phyloP scores from a whole-genome alignment of 768 basidiomycete genomes.

The Daedaleopsis sinensis region DNA sequence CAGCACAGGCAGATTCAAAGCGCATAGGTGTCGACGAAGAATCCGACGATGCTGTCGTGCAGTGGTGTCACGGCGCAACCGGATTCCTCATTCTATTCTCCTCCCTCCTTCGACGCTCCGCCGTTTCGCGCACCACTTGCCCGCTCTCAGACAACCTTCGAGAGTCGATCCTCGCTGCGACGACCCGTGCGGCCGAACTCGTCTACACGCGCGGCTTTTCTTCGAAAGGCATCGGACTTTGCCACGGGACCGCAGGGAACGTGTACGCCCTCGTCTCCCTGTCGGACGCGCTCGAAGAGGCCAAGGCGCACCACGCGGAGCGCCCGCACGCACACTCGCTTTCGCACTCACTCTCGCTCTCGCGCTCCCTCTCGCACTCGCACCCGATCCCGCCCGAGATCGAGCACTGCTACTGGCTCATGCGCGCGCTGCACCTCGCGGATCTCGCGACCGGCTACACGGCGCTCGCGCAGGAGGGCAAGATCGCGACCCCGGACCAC shows the following conservation, averaged over 20 bases:
- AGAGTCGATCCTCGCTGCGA: slow-evolving; percentile 34
- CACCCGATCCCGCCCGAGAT: slow-evolving; percentile 4
- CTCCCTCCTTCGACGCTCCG: slow-evolving; percentile 40
- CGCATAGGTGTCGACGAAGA: slow-evolving; percentile 10
- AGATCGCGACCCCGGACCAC: slow-evolving; percentile 51
- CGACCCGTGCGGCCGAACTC: slow-evolving; percentile 43
- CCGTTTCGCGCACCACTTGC: slow-evolving; percentile 23
- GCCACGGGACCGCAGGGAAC: slow-evolving; percentile 60
- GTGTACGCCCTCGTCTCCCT: slow-evolving; percentile 55
- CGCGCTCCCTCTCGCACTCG: background rate
- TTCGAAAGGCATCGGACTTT: slow-evolving; percentile 60
- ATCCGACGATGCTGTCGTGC: slow-evolving; percentile 44
- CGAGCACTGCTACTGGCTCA: slow-evolving; percentile 31
- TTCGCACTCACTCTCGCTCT: background rate
- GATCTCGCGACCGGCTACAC: slow-evolving; percentile 43
- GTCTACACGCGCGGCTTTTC: slow-evolving; percentile 53
- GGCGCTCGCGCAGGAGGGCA: slow-evolving; percentile 37
- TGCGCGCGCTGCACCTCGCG: slow-evolving; percentile 51
- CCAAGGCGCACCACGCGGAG: background rate
- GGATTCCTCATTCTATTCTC: slow-evolving; percentile 52
- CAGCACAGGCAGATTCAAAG: slow-evolving; percentile 5
- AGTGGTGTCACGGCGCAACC: slow-evolving; percentile 67
- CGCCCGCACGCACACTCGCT: background rate
- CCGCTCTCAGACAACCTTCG: slow-evolving; percentile 29
- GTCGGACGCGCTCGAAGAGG: slow-evolving; percentile 44